Evolutionary conservation across 371 early-diverging fungal genomes (phyloP).

Genomic region (Phascolomyces articulosus): DNA sequence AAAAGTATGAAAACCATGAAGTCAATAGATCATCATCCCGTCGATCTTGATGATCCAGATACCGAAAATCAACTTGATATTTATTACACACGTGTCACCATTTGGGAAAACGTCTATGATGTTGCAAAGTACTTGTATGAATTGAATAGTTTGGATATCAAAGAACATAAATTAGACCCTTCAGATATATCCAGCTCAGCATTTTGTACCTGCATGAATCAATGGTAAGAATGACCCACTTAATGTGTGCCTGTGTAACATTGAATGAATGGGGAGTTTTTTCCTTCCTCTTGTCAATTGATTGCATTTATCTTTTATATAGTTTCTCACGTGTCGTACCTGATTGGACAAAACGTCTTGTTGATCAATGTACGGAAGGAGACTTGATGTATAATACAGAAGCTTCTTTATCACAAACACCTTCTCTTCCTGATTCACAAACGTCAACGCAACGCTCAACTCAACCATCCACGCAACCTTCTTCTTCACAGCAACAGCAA

Average conservation of each 20-base stretch:
- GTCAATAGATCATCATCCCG: background rate
- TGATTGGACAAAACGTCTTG: conserved; percentile 8
- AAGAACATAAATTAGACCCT: background rate
- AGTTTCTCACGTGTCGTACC: background rate
- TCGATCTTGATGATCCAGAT: conserved; percentile 9
- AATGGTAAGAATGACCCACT: background rate
- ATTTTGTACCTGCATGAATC: conserved; percentile 5
- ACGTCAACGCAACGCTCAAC: background rate
- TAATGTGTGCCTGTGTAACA: no score
- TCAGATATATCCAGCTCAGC: background rate
- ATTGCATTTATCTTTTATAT: background rate
- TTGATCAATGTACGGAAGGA: conserved; percentile 7
- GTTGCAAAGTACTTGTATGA: background rate
- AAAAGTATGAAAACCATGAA: background rate
- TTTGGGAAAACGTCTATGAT: conserved; percentile 13
- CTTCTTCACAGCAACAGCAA: conserved; percentile 1
- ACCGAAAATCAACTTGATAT: conserved; percentile 6
- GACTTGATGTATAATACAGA: conserved; percentile 1
- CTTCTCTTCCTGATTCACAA: background rate
- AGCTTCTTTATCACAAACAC: conserved; percentile 1
- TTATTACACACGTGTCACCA: background rate
- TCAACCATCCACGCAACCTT: background rate
- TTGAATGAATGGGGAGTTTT: no score
- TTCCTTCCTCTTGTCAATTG: background rate
- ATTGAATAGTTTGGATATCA: conserved; percentile 3